Conservation (phyloP, 129 eudicot genomes). For the Deinandra increscens region DNA sequence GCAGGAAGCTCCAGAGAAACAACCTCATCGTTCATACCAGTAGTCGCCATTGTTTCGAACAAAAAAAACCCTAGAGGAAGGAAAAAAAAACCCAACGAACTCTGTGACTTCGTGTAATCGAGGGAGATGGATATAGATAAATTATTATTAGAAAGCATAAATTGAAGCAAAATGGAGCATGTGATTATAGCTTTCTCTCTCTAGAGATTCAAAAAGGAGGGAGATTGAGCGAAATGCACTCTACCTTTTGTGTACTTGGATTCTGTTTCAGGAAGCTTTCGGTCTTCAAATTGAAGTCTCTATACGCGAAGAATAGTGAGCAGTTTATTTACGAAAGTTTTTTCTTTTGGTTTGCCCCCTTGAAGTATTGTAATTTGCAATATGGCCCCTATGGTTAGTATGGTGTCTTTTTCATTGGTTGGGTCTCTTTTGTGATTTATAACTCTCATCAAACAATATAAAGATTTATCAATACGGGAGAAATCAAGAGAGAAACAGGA, state of each 20-base stretch:
- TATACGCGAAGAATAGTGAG: constrained; percentile 8
- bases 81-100: constrained; percentile 13
- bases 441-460: too few species aligned
- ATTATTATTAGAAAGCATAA: constrained; percentile 7
- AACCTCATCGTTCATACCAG: constrained; percentile 40
- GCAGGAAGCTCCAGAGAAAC: constrained; percentile 69
- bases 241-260: constrained; percentile 22
- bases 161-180: neutral
- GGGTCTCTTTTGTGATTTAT: neutral
- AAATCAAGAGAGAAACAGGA: too few species aligned
- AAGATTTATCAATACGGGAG: too few species aligned
- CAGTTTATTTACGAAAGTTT: neutral
- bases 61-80: constrained; percentile 20
- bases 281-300: constrained; percentile 12
- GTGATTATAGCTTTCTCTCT: constrained; percentile 3
- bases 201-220: neutral
- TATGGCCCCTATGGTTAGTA: neutral
- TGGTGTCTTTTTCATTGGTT: neutral
- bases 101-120: constrained; percentile 9
- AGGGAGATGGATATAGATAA: constrained; percentile 12
- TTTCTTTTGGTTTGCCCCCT: neutral
- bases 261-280: constrained; percentile 19
- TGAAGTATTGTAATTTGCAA: neutral
- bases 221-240: neutral
- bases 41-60: constrained; percentile 45